Evolutionary conservation across 305 asterid species (phyloP), one percentile per base, ranked within the genome.

Genomic region (Plantago coronopus): DNA sequence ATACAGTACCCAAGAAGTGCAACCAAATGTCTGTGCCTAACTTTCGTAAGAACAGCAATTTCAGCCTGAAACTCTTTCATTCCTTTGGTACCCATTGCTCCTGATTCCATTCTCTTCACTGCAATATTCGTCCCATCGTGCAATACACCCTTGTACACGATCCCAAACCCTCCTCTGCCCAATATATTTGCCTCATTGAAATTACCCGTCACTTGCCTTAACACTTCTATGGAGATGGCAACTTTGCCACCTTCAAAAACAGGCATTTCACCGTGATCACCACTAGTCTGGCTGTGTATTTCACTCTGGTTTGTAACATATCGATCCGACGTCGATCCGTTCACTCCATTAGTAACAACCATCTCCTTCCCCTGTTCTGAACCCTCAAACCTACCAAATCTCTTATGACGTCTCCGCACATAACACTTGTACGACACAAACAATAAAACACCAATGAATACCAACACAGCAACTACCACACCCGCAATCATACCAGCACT

Each of bases 101-200:
- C 89, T 2, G 95, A 79, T 65, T 88, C 95, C 98, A 91, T 91
- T 70, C 95, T 83, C 81, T 91, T 91, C 53, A 91, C 97, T 0
- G 98, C 98, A 42, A 91, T 88, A 40, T 80, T 80, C 34, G 97
- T 91, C 18, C 98, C 98, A 59, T 91, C 98, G 0, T 86, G 91
- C 73, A 91, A 72, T 59, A 82, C 96, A 0, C 97, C 97, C 66
- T 82, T 87, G 71, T 90, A 91, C 46, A 91, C 98, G 5, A 85
- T 86, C 8, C 98, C 96, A 47, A 91, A 91, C 29, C 96, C 98
- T 49, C 98, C 96, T 67, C 90, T 74, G 16, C 96, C 98, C 66
- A 91, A 55, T 22, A 88, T 64, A 74, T 88, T 86, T 8, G 74
- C 74, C 44, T 77, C 90, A 4, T 78, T 83, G 72, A 91, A 91